Evolutionary conservation across 176 grass and related monocot genomes (phyloP), one percentile per base, ranked within the genome.

Genomic region (Paspalum notatum): DNA sequence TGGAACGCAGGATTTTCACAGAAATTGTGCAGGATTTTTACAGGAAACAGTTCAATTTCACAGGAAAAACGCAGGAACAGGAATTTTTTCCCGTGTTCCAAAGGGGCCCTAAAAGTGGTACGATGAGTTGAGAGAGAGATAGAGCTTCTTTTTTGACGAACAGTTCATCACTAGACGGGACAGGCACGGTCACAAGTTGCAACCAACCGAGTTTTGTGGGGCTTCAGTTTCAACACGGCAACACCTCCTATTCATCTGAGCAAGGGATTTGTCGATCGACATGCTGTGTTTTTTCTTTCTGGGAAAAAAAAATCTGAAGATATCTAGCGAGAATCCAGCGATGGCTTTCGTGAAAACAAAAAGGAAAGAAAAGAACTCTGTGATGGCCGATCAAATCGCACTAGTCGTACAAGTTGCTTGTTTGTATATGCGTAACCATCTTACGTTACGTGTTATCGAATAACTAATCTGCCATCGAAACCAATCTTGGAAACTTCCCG

Each of bases 121-220:
- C 49, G 62, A 32, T 41, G 47, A 62, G 56, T 71, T 75, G 22
- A 43, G 26, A 26, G 11, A 51, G 47, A 49, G 39, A 37, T 3
- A 32, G 32, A 32, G 3, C 32, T 32, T 32, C 32, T 32, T 32
- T 32, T 32, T 32, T 32, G 1, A 1, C 32, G 32, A 32, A 32
- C 54, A 14, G 5, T n/a, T 43, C 55, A 18, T 43, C 21, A 17
- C 44, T n/a, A 43, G 83, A 78, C 13, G 54, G 55, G 68, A 50
- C 45, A 61, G 15, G 17, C 27, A 52, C 6, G 40, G 61, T 16
- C 49, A 40, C 46, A 53, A 78, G 61, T 66, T 79, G 76, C 76
- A 21, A 22, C 76, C 16, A 38, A 53, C 25, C 26, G 26, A 4
- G 47, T 24, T 50, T 0, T 27, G 45, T 27, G 13, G 12, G 26